These are phyloP conservation scores for Trichosanthes cucumerina DNA, from an alignment of 306 rosid genomes.

Conservation along the genomic window DNA sequence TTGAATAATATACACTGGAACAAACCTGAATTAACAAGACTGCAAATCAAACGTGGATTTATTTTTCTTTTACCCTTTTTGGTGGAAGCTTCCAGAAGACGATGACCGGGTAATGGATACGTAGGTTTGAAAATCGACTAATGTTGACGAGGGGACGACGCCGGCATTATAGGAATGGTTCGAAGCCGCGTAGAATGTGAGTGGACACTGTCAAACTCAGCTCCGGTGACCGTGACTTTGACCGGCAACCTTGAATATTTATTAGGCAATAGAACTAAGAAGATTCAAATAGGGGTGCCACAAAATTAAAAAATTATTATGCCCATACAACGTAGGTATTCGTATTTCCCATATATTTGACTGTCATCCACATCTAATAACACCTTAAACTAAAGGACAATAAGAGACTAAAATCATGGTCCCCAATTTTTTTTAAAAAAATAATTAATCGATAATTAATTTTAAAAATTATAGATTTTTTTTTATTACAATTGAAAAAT, in stretches of 20 bases:
- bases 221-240: neutral
- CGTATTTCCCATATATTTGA: no score
- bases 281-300: neutral
- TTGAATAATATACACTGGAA: no score
- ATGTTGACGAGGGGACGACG: neutral
- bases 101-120: neutral
- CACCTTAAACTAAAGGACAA: no score
- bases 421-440: no score
- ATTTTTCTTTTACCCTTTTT: neutral
- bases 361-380: no score
- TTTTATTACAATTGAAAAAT: no score
- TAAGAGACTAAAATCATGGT: no score
- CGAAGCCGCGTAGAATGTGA: neutral
- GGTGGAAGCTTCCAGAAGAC: neutral
- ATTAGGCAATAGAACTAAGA: neutral
- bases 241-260: neutral
- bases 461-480: no score
- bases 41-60: no score
- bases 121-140: neutral
- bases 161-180: neutral
- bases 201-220: neutral
- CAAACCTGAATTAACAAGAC: no score
- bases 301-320: neutral
- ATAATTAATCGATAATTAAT: no score
- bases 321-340: no score